Conservation (phyloP, 139 green algal species). For the Tetraselmis striata region DNA sequence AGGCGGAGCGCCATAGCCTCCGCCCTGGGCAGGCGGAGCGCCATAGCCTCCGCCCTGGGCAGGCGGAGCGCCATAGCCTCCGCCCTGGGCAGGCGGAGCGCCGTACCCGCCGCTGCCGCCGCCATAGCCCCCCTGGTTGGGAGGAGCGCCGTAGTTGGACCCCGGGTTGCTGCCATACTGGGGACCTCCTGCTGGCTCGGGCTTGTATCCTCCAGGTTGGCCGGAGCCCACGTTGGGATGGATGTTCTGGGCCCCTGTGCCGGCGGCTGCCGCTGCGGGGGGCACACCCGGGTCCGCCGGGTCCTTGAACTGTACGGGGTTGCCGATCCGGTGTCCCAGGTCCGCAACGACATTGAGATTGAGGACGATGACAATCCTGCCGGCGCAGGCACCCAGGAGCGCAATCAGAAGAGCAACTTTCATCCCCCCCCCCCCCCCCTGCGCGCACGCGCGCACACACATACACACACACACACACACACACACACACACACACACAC, state of each 20-base stretch:
- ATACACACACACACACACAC: neutral
- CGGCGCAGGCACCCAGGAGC: neutral
- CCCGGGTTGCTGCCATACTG: neutral
- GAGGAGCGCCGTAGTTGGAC: slow-evolving; percentile 7
- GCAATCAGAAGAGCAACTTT: neutral
- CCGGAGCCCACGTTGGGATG: neutral
- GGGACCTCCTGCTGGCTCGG: neutral
- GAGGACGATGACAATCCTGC: slow-evolving; percentile 63
- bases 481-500: slow-evolving; percentile 25
- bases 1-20: slow-evolving; percentile 6
- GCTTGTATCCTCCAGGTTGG: neutral
- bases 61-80: slow-evolving; percentile 6
- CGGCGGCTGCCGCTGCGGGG: neutral
- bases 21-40: slow-evolving; percentile 1
- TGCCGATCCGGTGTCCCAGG: slow-evolving; percentile 24
- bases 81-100: neutral
- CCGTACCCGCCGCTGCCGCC: slow-evolving; percentile 9
- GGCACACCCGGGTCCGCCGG: neutral
- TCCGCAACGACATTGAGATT: slow-evolving; percentile 24
- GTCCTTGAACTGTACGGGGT: slow-evolving; percentile 13
- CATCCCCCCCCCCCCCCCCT: neutral
- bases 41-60: neutral
- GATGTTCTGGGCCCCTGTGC: neutral
- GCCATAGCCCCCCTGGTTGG: neutral
- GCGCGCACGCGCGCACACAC: too few species aligned